Conservation (phyloP, 192 early-diverging fungal species). For the Podila minutissima region DNA sequence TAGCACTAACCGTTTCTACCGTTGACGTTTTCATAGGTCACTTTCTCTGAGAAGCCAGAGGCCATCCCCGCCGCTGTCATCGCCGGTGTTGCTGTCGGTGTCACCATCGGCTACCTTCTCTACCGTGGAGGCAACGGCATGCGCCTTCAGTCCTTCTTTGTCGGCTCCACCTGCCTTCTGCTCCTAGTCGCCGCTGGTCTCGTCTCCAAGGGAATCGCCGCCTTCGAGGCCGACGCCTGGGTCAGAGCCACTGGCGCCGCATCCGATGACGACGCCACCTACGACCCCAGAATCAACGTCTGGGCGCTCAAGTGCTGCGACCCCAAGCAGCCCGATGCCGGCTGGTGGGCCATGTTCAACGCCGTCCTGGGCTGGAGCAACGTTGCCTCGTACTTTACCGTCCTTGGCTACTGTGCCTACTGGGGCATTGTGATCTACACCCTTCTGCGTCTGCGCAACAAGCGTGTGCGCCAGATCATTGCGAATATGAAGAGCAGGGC, state of each 20-base stretch:
- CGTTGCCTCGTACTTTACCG: slow-evolving; percentile 75
- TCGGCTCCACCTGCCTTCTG: slow-evolving; percentile 72
- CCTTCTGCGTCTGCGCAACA: slow-evolving; percentile 58
- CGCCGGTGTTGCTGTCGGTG: slow-evolving; percentile 71
- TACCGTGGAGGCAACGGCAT: slow-evolving; percentile 77
- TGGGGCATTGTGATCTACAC: slow-evolving; percentile 68
- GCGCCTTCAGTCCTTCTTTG: slow-evolving; percentile 83
- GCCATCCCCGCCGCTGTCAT: slow-evolving; percentile 86
- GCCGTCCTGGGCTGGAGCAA: slow-evolving; percentile 83
- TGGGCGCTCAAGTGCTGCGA: slow-evolving; percentile 77
- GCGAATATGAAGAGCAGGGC: neutral
- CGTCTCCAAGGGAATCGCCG: slow-evolving; percentile 72
- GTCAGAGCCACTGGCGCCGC: slow-evolving; percentile 66
- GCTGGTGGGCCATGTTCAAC: slow-evolving; percentile 79
- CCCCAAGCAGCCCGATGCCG: slow-evolving; percentile 50
- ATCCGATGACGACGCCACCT: slow-evolving; percentile 64
- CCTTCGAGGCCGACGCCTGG: slow-evolving; percentile 76
- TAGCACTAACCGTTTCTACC: neutral
- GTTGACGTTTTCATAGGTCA: slow-evolving; percentile 51
- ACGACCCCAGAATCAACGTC: slow-evolving; percentile 63
- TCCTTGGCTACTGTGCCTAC: slow-evolving; percentile 80
- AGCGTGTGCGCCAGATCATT: slow-evolving; percentile 8
- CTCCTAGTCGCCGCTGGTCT: slow-evolving; percentile 87
- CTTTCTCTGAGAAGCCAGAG: slow-evolving; percentile 65
- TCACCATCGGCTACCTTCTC: slow-evolving; percentile 74